Conservation (phyloP, 2,329 filamentous ascomycete genomes). For the Fonsecaea pedrosoi region DNA sequence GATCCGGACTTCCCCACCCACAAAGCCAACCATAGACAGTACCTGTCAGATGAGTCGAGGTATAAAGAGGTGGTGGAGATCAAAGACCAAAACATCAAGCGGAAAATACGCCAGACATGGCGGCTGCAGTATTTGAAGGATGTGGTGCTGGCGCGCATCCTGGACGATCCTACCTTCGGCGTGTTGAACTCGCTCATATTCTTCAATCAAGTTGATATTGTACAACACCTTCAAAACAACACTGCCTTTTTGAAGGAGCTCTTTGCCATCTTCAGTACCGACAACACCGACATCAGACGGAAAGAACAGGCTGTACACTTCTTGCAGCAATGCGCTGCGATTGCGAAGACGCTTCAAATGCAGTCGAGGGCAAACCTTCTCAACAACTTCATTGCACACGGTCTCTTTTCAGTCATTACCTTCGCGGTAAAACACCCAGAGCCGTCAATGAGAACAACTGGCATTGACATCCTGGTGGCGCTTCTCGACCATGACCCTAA, state of each 20-base stretch:
- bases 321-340: constrained; percentile 92
- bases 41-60: constrained; percentile 83
- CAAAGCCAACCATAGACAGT: constrained; percentile 96
- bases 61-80: constrained; percentile 98
- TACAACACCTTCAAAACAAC: constrained; percentile 90
- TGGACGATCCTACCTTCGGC: constrained; percentile 97
- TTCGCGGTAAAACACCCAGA: constrained; percentile 87
- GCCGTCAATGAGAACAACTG: constrained; percentile 84
- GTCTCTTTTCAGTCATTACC: constrained; percentile 86
- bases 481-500: constrained; percentile 95
- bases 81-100: constrained; percentile 77
- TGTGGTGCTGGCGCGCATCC: constrained; percentile 92
- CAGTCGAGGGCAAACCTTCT: constrained; percentile 81
- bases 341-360: constrained; percentile 92
- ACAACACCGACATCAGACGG: constrained; percentile 68
- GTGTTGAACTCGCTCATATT: constrained; percentile 98
- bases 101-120: constrained; percentile 96
- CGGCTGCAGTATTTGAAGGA: constrained; percentile 96
- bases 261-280: constrained; percentile 79
- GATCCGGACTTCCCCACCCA: constrained; percentile 97
- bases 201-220: constrained; percentile 98
- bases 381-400: constrained; percentile 86
- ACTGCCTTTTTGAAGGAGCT: constrained; percentile 78
- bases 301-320: constrained; percentile 96
- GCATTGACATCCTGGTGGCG: constrained; percentile 89